Evolutionary conservation across 306 rosid species (phyloP).

Genomic region (Vigna nakashimae): DNA sequence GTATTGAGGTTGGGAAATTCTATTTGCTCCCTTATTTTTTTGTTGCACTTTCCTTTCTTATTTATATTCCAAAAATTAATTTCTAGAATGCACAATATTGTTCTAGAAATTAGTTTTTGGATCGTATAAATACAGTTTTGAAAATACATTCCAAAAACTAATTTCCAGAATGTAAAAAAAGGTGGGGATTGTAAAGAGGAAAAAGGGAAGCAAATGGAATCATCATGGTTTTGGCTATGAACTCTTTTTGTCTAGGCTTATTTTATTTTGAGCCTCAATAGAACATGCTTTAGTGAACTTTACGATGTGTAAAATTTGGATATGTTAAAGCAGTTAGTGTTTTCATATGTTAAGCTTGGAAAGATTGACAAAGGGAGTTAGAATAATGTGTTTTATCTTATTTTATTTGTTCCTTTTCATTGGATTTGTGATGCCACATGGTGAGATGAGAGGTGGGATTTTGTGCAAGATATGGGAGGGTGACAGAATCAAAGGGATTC

Average conservation of each 20-base stretch:
- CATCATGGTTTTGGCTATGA: slow-evolving; percentile 15
- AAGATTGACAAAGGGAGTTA: slow-evolving; percentile 44
- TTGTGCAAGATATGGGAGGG: slow-evolving; percentile 43
- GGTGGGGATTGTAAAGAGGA: not conserved
- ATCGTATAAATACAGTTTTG: not conserved
- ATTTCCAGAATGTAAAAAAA: not conserved
- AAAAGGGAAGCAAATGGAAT: not conserved
- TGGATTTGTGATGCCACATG: slow-evolving; percentile 41
- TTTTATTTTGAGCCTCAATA: slow-evolving; percentile 40
- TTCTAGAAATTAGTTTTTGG: not conserved
- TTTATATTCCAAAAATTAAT: not conserved
- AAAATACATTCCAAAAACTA: not conserved
- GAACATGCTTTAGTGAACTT: slow-evolving; percentile 45
- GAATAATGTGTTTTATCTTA: slow-evolving; percentile 39
- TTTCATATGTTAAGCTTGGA: slow-evolving; percentile 41
- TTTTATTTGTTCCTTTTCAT: slow-evolving; percentile 1
- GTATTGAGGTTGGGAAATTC: slow-evolving; percentile 19
- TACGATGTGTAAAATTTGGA: slow-evolving; percentile 52
- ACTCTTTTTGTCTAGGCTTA: slow-evolving; percentile 40
- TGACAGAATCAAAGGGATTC: slow-evolving; percentile 43
- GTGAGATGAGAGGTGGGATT: slow-evolving; percentile 41
- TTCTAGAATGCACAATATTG: not conserved
- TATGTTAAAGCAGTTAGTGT: slow-evolving; percentile 49
- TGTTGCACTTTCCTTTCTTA: not conserved
- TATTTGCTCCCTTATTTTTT: not conserved